Evolutionary conservation across 352 stramenopile genomes (phyloP), one percentile per base, ranked within the genome.

Genomic region (Globisporangium acanthophoron): DNA sequence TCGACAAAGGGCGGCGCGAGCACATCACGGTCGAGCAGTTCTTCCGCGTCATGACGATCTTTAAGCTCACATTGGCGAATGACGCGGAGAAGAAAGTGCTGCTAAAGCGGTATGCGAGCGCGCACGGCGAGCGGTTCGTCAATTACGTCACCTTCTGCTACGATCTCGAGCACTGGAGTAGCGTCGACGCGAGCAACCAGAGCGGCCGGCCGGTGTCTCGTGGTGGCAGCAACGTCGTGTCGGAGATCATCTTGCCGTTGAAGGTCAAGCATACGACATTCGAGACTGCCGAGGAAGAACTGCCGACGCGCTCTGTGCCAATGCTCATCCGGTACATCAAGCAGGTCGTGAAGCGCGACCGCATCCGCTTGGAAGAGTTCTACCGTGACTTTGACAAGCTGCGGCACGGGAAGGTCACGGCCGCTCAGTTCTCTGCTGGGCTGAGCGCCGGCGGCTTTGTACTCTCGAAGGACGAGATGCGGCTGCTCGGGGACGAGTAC

Each of bases 111-210:
- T 94, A 92, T 43, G 60, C 76, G 9, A 94, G 85, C 49, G 58
- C 73, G 3, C 77, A 91, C 50, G 84, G 79, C 35, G 82, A 92
- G 12, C 70, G 76, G 4, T 94, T 88, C 39, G 62, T 94, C 24
- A 94, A 92, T 69, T 94, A 91, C 52, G 80, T 90, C 46, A 92
- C 80, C 0, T 94, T 94, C 45, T 94, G 85, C 64, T 76, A 80
- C 49, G 85, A 92, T 27, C 63, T 94, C 3, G 85, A 92, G 51
- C 64, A 85, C 40, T 87, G 73, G 73, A 18, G 12, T 16, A 27
- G 35, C 21, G 21, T 7, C 16, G 62, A 73, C 15, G 61, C 52
- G 6, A 73, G 67, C 35, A 80, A 75, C 45, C 65, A 73, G 33
- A 70, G 56, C 16, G 51, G 39, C 3, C 71, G 76, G 8, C 76